Conservation (phyloP, 257 asterid species). For the Jacaranda copaia region DNA sequence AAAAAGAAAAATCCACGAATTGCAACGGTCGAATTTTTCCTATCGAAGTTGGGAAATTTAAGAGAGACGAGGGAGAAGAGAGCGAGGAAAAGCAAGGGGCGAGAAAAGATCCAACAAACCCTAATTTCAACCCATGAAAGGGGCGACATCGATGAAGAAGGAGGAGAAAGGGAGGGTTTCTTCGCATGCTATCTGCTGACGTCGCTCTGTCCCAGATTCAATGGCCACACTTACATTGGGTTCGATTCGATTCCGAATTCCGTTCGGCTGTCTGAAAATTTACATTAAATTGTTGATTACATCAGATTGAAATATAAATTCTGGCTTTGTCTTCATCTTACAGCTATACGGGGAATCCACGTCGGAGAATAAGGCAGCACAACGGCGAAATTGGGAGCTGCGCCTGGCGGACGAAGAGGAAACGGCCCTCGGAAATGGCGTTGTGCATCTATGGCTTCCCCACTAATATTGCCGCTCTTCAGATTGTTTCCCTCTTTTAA, state of each 20-base stretch:
- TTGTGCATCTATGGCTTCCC: constrained; percentile 95
- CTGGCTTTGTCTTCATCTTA: background rate
- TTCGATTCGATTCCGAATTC: constrained; percentile 35
- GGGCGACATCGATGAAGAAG: constrained; percentile 34
- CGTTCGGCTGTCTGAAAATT: background rate
- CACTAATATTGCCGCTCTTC: constrained; percentile 84
- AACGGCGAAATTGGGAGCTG: constrained; percentile 87
- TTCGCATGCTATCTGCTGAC: constrained; percentile 87
- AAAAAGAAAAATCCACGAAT: constrained; percentile 6
- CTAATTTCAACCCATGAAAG: constrained; percentile 33
- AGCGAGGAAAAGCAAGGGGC: constrained; percentile 59
- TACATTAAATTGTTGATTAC: background rate
- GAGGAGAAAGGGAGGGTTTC: constrained; percentile 46
- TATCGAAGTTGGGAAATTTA: background rate
- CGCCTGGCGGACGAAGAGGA: constrained; percentile 83
- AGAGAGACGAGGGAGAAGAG: constrained; percentile 28
- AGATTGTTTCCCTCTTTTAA: constrained; percentile 51
- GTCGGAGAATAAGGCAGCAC: constrained; percentile 94
- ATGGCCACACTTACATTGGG: constrained; percentile 94
- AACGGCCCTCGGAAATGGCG: constrained; percentile 98
- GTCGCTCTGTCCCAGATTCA: constrained; percentile 83
- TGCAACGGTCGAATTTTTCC: constrained; percentile 62
- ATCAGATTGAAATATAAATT: background rate
- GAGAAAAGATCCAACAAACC: constrained; percentile 36
- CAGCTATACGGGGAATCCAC: constrained; percentile 87